Evolutionary conservation across 1,284 basidiomycete species (phyloP).

Genomic region (Vanrija pseudolonga): DNA sequence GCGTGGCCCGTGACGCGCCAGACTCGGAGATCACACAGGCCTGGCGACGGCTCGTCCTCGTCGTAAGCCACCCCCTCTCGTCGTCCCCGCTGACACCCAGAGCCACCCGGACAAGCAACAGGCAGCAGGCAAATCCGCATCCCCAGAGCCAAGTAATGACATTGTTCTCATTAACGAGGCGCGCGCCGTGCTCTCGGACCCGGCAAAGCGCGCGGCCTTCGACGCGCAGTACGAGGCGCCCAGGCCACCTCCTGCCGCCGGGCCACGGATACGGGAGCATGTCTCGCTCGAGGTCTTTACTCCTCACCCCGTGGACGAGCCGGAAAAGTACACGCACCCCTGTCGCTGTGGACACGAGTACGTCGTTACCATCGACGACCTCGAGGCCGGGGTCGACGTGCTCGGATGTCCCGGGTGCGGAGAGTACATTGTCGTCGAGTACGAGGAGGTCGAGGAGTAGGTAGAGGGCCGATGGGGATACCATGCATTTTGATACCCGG

Average conservation of each 20-base stretch:
- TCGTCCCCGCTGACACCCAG: slow-evolving; percentile 13
- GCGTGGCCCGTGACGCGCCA: slow-evolving; percentile 27
- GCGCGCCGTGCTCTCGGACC: slow-evolving; percentile 40
- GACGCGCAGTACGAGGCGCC: slow-evolving; percentile 5
- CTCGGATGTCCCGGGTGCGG: slow-evolving; percentile 51
- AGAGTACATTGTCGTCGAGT: slow-evolving; percentile 50
- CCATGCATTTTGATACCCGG: no score
- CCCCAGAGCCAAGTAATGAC: slow-evolving; percentile 6
- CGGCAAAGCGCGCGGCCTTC: slow-evolving; percentile 11
- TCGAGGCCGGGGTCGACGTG: slow-evolving; percentile 50
- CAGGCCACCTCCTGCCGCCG: not conserved
- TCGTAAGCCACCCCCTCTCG: slow-evolving; percentile 22
- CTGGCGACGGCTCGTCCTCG: slow-evolving; percentile 40
- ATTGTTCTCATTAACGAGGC: slow-evolving; percentile 46
- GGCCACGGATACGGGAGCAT: slow-evolving; percentile 19
- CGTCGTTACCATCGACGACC: slow-evolving; percentile 41
- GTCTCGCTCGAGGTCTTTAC: slow-evolving; percentile 43
- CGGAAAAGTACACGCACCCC: slow-evolving; percentile 41
- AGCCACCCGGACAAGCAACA: slow-evolving; percentile 44
- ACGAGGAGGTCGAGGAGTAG: slow-evolving; percentile 45
- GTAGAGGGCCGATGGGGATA: slow-evolving; percentile 6
- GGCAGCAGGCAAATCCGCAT: not conserved
- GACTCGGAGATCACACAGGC: slow-evolving; percentile 35
- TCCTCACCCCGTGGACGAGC: slow-evolving; percentile 25
- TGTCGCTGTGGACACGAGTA: slow-evolving; percentile 49